Evolutionary conservation across 768 basidiomycete genomes (phyloP).

Genomic region (Termitomyces sp.): DNA sequence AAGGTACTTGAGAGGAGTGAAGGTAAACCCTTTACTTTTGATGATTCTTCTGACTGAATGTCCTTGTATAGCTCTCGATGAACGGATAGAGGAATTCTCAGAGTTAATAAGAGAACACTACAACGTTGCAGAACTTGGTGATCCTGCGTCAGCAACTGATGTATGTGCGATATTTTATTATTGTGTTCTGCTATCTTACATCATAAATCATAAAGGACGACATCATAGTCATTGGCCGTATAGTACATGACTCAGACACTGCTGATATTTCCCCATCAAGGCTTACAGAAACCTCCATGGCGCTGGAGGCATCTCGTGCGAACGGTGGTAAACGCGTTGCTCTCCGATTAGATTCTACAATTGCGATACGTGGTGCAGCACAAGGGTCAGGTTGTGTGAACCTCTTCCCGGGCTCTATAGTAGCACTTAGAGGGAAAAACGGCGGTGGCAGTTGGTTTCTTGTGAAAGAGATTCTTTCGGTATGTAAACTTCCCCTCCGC

Average conservation of each 20-base stretch:
- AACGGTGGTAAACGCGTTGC: conserved; percentile 67
- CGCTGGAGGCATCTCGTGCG: conserved; percentile 77
- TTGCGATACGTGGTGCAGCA: conserved; percentile 62
- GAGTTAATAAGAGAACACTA: conserved; percentile 72
- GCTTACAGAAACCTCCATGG: conserved; percentile 69
- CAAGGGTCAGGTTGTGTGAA: conserved; percentile 65
- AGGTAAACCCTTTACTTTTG: conserved; percentile 40
- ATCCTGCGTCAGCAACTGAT: conserved; percentile 51
- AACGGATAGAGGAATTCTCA: conserved; percentile 82
- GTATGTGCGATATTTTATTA: conserved; percentile 25
- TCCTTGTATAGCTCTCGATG: conserved; percentile 63
- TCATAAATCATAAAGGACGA: conserved; percentile 43
- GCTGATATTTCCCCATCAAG: conserved; percentile 47
- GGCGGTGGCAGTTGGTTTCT: conserved; percentile 87
- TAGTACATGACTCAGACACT: conserved; percentile 65
- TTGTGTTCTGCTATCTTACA: conserved; percentile 1
- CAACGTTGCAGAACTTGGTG: conserved; percentile 68
- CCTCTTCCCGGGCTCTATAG: conserved; percentile 87
- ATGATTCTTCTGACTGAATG: conserved; percentile 1
- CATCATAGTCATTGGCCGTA: conserved; percentile 69
- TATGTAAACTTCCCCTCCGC: conserved; percentile 37
- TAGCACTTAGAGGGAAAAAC: conserved; percentile 84
- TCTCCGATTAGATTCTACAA: conserved; percentile 62
- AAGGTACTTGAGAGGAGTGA: conserved; percentile 81
- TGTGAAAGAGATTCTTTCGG: conserved; percentile 77